Conservation (phyloP, 2,329 filamentous ascomycete genomes). For the Colletotrichum sp. region DNA sequence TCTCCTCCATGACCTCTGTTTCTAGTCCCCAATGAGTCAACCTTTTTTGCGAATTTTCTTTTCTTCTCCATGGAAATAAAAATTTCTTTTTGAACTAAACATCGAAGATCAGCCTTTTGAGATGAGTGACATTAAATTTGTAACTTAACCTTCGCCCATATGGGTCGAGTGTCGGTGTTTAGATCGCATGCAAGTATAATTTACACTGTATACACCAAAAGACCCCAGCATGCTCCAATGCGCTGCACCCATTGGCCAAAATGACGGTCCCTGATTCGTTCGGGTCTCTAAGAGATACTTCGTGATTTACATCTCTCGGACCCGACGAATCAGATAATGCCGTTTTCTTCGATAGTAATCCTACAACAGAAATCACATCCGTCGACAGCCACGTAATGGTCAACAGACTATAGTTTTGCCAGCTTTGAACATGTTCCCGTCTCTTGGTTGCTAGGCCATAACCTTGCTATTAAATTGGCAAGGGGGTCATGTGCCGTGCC, state of each 20-base stretch:
- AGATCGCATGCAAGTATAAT: background rate
- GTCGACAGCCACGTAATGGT: background rate
- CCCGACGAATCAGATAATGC: background rate
- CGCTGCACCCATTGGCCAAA: background rate
- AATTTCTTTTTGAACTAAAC: fast-evolving
- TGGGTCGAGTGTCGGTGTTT: no score
- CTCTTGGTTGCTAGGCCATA: background rate
- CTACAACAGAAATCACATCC: background rate
- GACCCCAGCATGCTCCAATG: no score
- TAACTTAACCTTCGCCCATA: no score
- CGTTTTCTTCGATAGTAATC: background rate
- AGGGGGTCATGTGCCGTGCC: background rate
- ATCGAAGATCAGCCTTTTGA: no score
- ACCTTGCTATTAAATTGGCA: background rate
- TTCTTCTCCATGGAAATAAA: no score
- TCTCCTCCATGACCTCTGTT: background rate
- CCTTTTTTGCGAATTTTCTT: no score
- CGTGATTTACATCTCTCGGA: background rate
- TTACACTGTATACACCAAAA: background rate
- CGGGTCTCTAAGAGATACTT: background rate
- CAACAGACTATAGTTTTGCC: no score
- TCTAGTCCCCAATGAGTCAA: background rate
- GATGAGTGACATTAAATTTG: no score
- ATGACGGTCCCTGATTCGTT: background rate
- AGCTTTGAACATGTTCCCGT: background rate